Conservation (phyloP, 768 basidiomycete species). For the Phylloporus sp. region DNA sequence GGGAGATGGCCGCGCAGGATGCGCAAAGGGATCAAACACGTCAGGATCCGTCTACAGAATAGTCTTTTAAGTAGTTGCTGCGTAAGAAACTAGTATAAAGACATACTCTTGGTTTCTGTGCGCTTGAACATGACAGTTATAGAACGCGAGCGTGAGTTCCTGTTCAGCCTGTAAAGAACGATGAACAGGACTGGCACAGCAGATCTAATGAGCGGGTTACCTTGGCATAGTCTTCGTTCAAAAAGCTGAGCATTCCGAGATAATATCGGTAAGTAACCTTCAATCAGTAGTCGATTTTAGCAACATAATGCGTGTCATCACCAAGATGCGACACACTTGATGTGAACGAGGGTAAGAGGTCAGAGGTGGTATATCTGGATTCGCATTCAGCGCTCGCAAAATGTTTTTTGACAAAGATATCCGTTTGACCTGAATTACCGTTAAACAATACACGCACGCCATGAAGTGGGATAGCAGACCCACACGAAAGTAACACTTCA, state of each 20-base stretch:
- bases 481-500: slow-evolving; percentile 94
- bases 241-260: slow-evolving; percentile 88
- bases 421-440: slow-evolving; percentile 64
- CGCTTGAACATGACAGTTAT: slow-evolving; percentile 70
- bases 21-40: slow-evolving; percentile 85
- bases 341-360: slow-evolving; percentile 76
- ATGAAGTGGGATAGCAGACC: slow-evolving; percentile 26
- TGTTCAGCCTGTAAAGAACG: slow-evolving; percentile 62
- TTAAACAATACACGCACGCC: neutral
- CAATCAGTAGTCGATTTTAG: slow-evolving; percentile 17
- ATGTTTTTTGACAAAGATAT: slow-evolving; percentile 93
- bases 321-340: slow-evolving; percentile 50
- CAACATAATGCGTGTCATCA: slow-evolving; percentile 2
- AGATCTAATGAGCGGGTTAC: slow-evolving; percentile 35
- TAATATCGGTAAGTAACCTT: slow-evolving; percentile 95
- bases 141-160: slow-evolving; percentile 83
- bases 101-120: slow-evolving; percentile 80
- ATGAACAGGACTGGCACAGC: neutral
- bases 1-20: slow-evolving; percentile 87
- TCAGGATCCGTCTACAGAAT: slow-evolving; percentile 71
- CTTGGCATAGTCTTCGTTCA: slow-evolving; percentile 88
- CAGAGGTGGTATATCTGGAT: slow-evolving; percentile 79
- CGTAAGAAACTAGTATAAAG: neutral
- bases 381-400: slow-evolving; percentile 81
- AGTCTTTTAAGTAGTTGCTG: neutral